Evolutionary conservation across 805 yeast genomes (phyloP), one percentile per base, ranked within the genome.

Genomic region (Yamadazyma sp.): DNA sequence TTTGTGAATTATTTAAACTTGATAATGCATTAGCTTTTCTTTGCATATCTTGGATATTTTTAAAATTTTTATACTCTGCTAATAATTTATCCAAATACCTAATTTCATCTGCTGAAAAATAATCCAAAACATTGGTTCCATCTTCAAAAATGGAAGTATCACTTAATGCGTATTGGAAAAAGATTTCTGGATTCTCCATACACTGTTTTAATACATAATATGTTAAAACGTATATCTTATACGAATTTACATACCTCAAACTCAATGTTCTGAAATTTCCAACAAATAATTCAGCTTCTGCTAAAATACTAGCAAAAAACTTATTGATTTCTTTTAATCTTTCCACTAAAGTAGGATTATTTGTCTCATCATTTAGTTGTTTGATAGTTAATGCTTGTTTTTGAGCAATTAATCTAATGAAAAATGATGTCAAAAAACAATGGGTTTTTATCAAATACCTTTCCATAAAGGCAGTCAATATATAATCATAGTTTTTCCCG

Each of bases 271-370:
- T 31, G 49, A 67, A 67, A 42, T 62, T 60, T 1, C 73, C 72
- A 21, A 66, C 70, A 42, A 66, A 67, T 6, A 65, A 46, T 32
- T 66, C 73, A 1, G 71, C 63, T 35, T 67, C 71, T 1, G 54
- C 38, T 19, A 67, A 44, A 9, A 60, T 53, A 23, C 58, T 48
- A 10, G 47, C 50, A 37, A 65, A 62, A 26, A 67, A 47, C 12
- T 40, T 44, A 39, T 62, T 62, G 14, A 61, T 50, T 2, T 59
- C 61, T 22, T 59, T 60, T 10, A 57, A 42, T 14, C 69, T 44
- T 31, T 44, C 47, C 26, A 40, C 38, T n/a, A 38, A 15, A 20
- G 44, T 35, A 3, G 51, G 45, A 18, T 47, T 44, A 14, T 34
- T 30, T 7, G 28, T 27, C 5, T 42, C 36, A 32, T 44, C 51